These are phyloP conservation scores for Fusarium sororula DNA, from an alignment of 2,329 filamentous ascomycete genomes.

Conservation along the genomic window DNA sequence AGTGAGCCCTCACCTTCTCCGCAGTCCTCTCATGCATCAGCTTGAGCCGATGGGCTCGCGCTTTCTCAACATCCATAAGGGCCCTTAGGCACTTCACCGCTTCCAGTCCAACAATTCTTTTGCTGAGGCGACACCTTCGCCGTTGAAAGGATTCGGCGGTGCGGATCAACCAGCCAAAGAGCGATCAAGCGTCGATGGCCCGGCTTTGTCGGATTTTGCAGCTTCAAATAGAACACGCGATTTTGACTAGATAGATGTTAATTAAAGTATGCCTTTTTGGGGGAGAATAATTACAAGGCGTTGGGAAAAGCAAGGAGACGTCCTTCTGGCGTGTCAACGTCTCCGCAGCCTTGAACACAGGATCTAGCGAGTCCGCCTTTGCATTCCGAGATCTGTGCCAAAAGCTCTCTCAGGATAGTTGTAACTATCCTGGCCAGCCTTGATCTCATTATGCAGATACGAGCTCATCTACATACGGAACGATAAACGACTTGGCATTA, in stretches of 20 bases:
- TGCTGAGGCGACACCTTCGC: neutral
- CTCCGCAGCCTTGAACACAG: neutral
- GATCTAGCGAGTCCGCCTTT: neutral
- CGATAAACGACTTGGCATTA: neutral
- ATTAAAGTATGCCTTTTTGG: rapidly evolving
- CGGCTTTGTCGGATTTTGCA: neutral
- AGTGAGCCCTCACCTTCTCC: neutral
- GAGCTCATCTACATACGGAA: neutral
- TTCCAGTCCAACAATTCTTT: neutral
- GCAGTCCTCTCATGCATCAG: neutral
- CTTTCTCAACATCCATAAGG: neutral
- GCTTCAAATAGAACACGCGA: neutral
- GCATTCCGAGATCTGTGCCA: neutral
- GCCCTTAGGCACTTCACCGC: neutral
- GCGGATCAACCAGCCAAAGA: neutral
- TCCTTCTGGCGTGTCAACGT: neutral
- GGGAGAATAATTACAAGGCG: neutral
- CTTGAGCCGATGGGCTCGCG: neutral
- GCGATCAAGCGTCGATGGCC: neutral
- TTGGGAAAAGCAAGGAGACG: neutral
- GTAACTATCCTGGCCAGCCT: neutral
- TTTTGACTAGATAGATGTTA: neutral
- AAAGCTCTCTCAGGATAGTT: neutral
- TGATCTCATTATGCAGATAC: neutral
- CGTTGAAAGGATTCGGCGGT: neutral